Percentiles rank a stretch among this genome's conserved stretches.
Conservation (phyloP, 306 rosid species). For the Betula pendula region DNA sequence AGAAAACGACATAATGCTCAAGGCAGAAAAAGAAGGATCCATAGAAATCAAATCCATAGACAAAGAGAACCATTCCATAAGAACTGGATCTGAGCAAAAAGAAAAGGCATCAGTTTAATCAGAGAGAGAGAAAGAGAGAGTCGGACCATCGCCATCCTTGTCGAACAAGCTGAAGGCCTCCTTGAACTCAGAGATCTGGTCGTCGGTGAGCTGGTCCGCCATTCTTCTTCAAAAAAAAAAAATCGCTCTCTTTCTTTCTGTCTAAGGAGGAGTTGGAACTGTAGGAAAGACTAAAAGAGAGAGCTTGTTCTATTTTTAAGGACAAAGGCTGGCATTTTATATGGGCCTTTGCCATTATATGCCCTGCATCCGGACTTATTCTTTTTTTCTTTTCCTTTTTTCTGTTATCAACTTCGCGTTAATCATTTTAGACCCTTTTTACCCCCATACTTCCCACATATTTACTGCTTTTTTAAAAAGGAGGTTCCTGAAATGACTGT, state of each 20-base stretch:
- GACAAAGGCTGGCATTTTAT: neutral
- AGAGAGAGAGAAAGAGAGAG: conserved; percentile 18
- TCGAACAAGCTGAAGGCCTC: conserved; percentile 84
- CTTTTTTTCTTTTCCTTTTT: no score
- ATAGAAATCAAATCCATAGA: neutral
- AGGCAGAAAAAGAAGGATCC: neutral
- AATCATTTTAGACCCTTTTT: no score
- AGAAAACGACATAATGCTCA: neutral
- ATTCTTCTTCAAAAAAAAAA: conserved; percentile 31
- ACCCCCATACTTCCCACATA: no score
- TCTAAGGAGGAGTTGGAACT: neutral
- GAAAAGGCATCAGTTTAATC: neutral
- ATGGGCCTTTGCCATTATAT: no score
- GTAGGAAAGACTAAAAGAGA: neutral
- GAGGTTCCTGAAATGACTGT: no score
- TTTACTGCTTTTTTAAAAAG: no score
- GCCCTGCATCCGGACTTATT: no score
- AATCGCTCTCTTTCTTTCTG: conserved; percentile 27
- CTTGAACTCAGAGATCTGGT: conserved; percentile 85
- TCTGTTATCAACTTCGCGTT: no score
- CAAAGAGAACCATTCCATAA: neutral
- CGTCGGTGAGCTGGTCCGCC: conserved; percentile 87
- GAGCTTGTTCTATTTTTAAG: neutral
- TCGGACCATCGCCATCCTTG: conserved; percentile 78
- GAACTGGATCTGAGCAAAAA: neutral